These are phyloP conservation scores for Backusella liffmaniae DNA, from an alignment of 192 early-diverging fungal species.

Conservation along the genomic window DNA sequence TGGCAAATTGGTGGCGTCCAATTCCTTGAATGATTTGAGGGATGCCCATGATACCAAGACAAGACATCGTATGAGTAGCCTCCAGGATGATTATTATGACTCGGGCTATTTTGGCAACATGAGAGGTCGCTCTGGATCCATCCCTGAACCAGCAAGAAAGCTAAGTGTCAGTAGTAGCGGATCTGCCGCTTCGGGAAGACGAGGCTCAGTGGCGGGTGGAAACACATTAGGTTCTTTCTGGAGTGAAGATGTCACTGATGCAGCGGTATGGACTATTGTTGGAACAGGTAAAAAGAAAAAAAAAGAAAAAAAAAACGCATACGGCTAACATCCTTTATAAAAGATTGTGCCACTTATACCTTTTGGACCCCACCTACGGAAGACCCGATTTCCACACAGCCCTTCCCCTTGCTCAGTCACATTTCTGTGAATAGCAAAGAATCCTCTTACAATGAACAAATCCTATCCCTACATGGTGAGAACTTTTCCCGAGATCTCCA, in stretches of 20 bases:
- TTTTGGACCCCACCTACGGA: conserved; percentile 10
- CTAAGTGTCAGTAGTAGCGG: conserved; percentile 20
- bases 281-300: conserved; percentile 14
- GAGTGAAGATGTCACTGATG: too few species aligned
- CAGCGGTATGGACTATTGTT: too few species aligned
- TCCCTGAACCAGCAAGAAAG: conserved; percentile 19
- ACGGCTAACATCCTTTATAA: too few species aligned
- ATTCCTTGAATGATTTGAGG: conserved; percentile 3
- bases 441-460: neutral
- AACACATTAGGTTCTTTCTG: conserved; percentile 49
- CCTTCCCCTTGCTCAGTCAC: conserved; percentile 41
- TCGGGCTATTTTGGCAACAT: neutral
- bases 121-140: neutral
- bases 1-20: conserved; percentile 15
- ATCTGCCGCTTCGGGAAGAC: neutral
- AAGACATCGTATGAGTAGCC: conserved; percentile 51
- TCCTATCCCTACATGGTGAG: conserved; percentile 63
- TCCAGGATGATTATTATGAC: conserved; percentile 35
- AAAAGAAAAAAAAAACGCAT: neutral
- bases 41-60: neutral
- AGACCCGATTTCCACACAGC: neutral
- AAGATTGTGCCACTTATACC: conserved; percentile 56
- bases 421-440: conserved; percentile 27
- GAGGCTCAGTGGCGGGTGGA: neutral
- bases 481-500: conserved; percentile 69